Conservation (phyloP, 108 stramenopile species). For the Poteriospumella lacustris region DNA sequence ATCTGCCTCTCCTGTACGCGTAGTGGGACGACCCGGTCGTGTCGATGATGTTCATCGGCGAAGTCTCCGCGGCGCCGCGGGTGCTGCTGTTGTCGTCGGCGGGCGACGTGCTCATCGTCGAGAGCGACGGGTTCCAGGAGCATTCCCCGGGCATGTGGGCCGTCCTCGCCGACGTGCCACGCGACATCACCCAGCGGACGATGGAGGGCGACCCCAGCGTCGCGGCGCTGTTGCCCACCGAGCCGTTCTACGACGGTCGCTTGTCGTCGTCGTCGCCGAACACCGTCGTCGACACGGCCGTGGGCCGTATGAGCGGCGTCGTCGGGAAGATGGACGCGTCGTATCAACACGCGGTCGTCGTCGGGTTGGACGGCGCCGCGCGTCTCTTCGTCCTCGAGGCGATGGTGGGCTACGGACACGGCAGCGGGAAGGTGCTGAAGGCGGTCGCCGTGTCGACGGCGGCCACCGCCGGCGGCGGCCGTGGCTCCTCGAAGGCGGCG, state of each 20-base stretch:
- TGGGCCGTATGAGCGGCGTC: background rate
- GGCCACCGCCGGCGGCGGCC: too few relatives aligned
- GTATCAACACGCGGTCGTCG: background rate
- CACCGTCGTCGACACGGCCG: background rate
- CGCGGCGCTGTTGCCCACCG: background rate
- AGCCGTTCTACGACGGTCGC: too few relatives aligned
- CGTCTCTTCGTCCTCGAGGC: background rate
- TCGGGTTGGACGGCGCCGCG: background rate
- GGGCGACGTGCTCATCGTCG: background rate
- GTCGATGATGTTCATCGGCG: too few relatives aligned
- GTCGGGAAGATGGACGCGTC: background rate
- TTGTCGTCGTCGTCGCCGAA: background rate
- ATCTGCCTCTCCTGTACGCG: background rate
- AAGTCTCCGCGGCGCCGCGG: too few relatives aligned
- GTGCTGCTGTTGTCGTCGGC: background rate
- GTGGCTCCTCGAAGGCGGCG: too few relatives aligned
- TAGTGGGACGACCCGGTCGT: background rate
- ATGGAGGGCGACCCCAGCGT: background rate
- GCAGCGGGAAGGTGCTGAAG: too few relatives aligned
- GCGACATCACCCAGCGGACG: background rate
- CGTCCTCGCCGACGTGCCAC: background rate
- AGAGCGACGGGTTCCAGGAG: background rate
- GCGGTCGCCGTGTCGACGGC: too few relatives aligned
- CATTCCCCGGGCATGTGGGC: background rate
- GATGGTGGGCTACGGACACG: background rate